Evolutionary conservation across 345 rosid species (phyloP).

Genomic region (Mercurialis annua): DNA sequence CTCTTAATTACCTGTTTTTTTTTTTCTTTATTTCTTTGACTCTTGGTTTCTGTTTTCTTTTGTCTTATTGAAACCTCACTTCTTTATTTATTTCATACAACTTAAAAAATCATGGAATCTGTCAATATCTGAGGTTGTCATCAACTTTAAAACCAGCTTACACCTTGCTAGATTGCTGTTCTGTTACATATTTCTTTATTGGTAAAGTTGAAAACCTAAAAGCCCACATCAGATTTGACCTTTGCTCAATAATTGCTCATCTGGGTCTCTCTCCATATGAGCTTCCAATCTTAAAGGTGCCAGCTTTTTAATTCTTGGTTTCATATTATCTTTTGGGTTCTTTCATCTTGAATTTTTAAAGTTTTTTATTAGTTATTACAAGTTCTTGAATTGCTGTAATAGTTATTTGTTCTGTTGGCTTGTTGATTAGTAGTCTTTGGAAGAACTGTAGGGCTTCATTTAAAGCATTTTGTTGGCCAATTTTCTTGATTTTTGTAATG

Average conservation of each 20-base stretch:
- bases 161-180: constrained; percentile 23
- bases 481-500: constrained; percentile 28
- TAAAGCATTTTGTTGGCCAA: constrained; percentile 2
- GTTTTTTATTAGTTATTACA: background rate
- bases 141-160: constrained; percentile 25
- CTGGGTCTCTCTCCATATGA: constrained; percentile 12
- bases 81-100: background rate
- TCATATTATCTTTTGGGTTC: constrained; percentile 12
- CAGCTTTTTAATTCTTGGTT: constrained; percentile 16
- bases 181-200: background rate
- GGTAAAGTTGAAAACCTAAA: background rate
- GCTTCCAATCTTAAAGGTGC: constrained; percentile 29
- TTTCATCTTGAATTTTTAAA: background rate
- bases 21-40: background rate
- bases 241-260: constrained; percentile 8
- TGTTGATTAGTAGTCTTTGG: background rate
- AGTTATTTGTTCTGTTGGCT: background rate
- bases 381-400: constrained; percentile 4
- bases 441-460: constrained; percentile 10
- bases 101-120: constrained; percentile 16
- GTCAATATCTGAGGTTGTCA: constrained; percentile 28
- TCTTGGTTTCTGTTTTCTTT: background rate
- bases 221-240: constrained; percentile 16
- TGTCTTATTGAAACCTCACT: background rate
- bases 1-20: background rate